These are phyloP conservation scores for Thinopyrum elongatum DNA, from an alignment of 176 grass and related monocot genomes.

Conservation along the genomic window DNA sequence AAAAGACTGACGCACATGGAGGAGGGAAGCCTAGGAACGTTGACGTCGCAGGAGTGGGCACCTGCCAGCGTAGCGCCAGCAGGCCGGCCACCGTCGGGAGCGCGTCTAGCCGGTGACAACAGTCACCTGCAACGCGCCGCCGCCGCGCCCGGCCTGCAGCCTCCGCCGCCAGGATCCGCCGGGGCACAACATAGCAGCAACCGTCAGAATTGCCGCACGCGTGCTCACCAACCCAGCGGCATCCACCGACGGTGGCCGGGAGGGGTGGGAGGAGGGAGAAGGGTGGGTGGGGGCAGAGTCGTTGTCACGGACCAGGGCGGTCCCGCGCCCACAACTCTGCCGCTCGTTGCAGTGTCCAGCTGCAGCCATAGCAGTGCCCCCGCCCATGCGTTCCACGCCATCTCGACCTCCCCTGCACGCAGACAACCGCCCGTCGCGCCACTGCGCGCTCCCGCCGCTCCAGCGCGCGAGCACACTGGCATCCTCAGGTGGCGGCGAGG, in stretches of 20 bases:
- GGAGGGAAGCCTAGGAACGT: neutral
- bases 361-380: neutral
- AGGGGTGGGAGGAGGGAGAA: neutral
- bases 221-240: no score
- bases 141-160: neutral
- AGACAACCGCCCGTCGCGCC: neutral
- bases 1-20: neutral
- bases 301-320: neutral
- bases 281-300: neutral
- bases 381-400: neutral
- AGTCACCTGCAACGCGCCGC: neutral
- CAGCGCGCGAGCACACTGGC: no score
- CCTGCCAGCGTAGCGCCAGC: neutral
- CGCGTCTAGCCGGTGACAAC: neutral
- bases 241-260: no score
- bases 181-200: neutral
- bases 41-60: neutral
- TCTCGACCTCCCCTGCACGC: neutral
- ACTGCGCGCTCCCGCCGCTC: no score
- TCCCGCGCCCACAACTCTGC: neutral
- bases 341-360: neutral
- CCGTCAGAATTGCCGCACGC: no score
- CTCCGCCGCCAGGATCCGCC: neutral
- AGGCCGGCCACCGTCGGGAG: neutral
- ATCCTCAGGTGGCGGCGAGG: no score